Base-by-base conservation (phyloP, 495 filamentous ascomycete genomes). In the Lasiosphaeria hispida region DNA sequence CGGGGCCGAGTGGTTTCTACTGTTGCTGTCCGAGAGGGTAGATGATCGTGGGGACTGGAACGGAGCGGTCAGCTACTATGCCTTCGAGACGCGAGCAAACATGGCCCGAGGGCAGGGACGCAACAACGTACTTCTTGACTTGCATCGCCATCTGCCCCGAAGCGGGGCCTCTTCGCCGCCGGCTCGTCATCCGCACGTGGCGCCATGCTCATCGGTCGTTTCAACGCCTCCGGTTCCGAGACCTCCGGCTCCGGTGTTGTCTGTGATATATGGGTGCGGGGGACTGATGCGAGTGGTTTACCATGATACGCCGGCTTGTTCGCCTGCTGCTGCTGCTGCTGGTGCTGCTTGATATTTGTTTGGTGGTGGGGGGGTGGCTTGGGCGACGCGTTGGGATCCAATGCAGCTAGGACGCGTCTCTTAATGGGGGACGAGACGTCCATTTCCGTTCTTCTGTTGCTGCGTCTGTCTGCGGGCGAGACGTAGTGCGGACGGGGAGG, bases 361-460 rank as follows among this genome's bases (percentile, higher is more conserved):
- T 11, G 34, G 33, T 13, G 18, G 30, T 51, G 48, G 30, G 1
- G 49, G 10, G 17, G 13, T 10, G 43, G 15, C 42, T 13, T 53
- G 1, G 69, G 67, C 33, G 64, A 63, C 49, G 73, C 64, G 66
- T 80, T 80, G 39, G 67, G 69, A 60, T 79, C 69, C 11, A 77
- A 59, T 0, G 68, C 62, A 23, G 63, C 72, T 11, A 81, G 75
- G 49, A 69, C 77, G 73, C 77, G 77, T 69, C 78, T 69, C 53
- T 77, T 75, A 53, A 53, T 60, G 1, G 75, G 74, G 41, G 70
- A 57, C 10, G 59, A 48, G 39, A 59, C 62, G 53, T 72, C 65
- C 74, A 79, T 75, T 37, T 35, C 48, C 43, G 35, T 38, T 18
- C 23, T 42, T 42, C 18, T 39, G 10, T 9, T n/a, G 7, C 4